Percentiles rank a stretch among this genome's conserved stretches.
Evolutionary conservation across 140 eudicot genomes (phyloP).

Genomic region (Cichorium intybus): DNA sequence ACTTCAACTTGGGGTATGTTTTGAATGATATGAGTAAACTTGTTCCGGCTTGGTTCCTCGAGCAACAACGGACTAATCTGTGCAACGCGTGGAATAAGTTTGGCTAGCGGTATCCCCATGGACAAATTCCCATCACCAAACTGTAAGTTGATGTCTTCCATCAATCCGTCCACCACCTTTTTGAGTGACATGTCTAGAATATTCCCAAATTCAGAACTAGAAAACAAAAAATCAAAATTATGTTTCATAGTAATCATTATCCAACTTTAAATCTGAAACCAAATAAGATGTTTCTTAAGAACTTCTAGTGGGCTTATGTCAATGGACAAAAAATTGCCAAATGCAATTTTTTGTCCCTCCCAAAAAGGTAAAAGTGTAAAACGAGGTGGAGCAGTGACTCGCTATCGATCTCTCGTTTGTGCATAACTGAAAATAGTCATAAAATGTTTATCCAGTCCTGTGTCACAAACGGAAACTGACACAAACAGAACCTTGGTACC

Average conservation of each 20-base stretch:
- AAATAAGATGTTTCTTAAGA: neutral
- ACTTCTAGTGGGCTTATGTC: neutral
- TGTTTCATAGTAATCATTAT: too few species aligned
- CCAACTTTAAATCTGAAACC: neutral
- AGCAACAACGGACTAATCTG: conserved; percentile 58
- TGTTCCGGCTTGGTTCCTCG: conserved; percentile 55
- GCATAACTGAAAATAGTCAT: neutral
- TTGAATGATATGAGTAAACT: conserved; percentile 52
- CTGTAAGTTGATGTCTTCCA: too few species aligned
- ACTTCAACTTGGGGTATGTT: conserved; percentile 71
- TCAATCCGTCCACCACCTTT: too few species aligned
- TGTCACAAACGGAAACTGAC: too few species aligned
- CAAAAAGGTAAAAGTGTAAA: too few species aligned
- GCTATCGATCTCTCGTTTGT: neutral
- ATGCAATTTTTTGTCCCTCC: too few species aligned
- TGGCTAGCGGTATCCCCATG: conserved; percentile 66
- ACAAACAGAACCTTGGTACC: too few species aligned
- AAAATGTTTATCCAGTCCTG: too few species aligned
- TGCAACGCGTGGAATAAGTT: conserved; percentile 63
- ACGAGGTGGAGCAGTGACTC: too few species aligned
- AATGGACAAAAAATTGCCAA: neutral
- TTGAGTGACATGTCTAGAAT: too few species aligned
- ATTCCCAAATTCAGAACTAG: too few species aligned
- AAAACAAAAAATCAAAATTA: too few species aligned
- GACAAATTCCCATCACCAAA: conserved; percentile 41